Percentiles rank a stretch among this genome's conserved stretches.
Conservation (phyloP, 495 filamentous ascomycete genomes). For the Alectoria sarmentosa region DNA sequence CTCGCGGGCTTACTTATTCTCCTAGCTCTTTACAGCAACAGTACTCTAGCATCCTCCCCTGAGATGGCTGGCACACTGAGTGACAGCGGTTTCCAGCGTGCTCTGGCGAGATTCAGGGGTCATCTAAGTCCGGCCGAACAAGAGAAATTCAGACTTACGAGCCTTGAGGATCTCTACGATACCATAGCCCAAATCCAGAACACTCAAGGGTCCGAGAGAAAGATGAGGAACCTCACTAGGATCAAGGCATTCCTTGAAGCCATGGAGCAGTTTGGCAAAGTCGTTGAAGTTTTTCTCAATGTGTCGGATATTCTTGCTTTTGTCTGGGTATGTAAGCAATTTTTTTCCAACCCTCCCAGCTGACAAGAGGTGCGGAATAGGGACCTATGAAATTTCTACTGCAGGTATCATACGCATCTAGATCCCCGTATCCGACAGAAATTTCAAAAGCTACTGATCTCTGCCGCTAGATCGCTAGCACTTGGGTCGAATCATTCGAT, state of each 20-base stretch:
- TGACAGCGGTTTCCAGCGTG: background rate
- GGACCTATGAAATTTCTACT: background rate
- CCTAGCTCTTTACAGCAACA: too few species aligned
- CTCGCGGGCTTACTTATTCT: too few species aligned
- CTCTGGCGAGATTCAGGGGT: background rate
- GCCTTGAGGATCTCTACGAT: background rate
- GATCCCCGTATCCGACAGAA: too few species aligned
- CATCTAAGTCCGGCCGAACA: background rate
- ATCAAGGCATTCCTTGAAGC: conserved; percentile 36
- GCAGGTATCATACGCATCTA: background rate
- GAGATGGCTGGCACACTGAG: background rate
- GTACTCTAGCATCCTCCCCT: background rate
- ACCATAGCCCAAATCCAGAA: background rate
- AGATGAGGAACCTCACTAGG: conserved; percentile 32
- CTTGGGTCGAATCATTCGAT: background rate
- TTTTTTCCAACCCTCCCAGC: background rate
- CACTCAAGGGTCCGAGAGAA: conserved; percentile 1
- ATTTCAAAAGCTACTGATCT: background rate
- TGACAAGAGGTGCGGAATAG: background rate
- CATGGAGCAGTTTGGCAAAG: conserved; percentile 36
- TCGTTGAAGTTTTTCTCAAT: conserved; percentile 37
- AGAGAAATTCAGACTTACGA: background rate
- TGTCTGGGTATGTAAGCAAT: conserved; percentile 31
- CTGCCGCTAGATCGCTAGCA: background rate
- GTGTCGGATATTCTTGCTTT: conserved; percentile 32